A percentile compares a stretch with the other conserved stretches of the same genome.
These are phyloP conservation scores for Aspergillus sp. DNA, from an alignment of 2,329 filamentous ascomycete genomes.

Conservation along the genomic window DNA sequence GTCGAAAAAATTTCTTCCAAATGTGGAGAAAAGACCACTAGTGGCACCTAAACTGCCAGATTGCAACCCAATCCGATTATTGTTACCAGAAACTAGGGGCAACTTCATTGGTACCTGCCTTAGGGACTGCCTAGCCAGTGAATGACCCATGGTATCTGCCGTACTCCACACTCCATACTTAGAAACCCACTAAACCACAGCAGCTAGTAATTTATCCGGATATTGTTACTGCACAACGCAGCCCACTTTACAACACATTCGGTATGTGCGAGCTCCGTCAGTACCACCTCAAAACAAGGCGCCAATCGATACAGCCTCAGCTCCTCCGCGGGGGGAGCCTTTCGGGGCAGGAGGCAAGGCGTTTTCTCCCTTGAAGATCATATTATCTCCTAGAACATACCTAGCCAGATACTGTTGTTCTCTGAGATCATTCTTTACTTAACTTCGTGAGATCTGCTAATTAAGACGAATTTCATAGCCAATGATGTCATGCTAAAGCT, in stretches of 20 bases:
- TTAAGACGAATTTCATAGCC: neutral
- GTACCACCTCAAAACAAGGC: neutral
- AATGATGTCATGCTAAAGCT: neutral
- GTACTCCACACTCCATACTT: slow-evolving; percentile 25
- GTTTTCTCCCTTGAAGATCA: neutral
- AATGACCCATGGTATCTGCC: slow-evolving; percentile 17
- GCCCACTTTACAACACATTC: neutral
- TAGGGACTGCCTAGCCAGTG: slow-evolving; percentile 18
- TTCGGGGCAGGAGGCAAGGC: neutral
- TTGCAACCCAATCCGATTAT: slow-evolving; percentile 23
- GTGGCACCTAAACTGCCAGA: slow-evolving; percentile 9
- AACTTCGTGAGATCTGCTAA: neutral
- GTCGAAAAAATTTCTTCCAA: slow-evolving; percentile 19
- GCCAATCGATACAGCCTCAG: neutral
- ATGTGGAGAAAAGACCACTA: slow-evolving; percentile 19
- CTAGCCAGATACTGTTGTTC: no score
- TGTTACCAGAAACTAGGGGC: slow-evolving; percentile 11
- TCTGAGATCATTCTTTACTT: no score
- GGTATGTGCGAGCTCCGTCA: neutral
- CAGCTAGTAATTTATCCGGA: neutral
- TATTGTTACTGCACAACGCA: slow-evolving; percentile 2
- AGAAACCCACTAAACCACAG: slow-evolving; percentile 15
- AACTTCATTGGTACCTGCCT: slow-evolving; percentile 24
- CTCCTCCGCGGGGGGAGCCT: neutral
- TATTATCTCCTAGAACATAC: neutral